phyloP scores from a whole-genome alignment of 352 stramenopile species.

The Phytophthora fragariae region DNA sequence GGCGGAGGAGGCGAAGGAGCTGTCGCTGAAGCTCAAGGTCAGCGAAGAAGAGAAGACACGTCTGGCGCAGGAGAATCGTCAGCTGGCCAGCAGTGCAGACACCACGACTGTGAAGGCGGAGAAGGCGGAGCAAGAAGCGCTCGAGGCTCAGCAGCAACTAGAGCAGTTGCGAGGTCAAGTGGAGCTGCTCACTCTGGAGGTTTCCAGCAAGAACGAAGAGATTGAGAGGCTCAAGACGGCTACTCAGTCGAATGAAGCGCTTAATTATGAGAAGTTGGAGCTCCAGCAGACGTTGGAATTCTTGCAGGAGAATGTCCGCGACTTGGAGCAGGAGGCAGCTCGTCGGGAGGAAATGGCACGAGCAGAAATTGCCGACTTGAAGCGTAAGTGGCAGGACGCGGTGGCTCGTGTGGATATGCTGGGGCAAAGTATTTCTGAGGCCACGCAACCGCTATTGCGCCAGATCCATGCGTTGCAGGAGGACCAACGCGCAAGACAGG shows the following conservation, averaged over 20 bases:
- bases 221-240: conserved; percentile 49
- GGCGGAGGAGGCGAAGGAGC: conserved; percentile 54
- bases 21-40: conserved; percentile 52
- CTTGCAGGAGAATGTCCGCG: conserved; percentile 61
- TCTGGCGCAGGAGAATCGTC: conserved; percentile 46
- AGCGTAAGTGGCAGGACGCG: conserved; percentile 84
- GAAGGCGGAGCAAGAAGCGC: conserved; percentile 38
- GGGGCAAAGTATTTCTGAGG: conserved; percentile 71
- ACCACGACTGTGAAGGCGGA: conserved; percentile 39
- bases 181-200: conserved; percentile 39
- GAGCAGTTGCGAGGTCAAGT: conserved; percentile 38
- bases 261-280: conserved; percentile 62
- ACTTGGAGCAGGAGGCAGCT: conserved; percentile 61
- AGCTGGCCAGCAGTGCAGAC: conserved; percentile 37
- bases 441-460: conserved; percentile 76
- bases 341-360: conserved; percentile 72
- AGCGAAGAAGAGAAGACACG: conserved; percentile 63
- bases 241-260: conserved; percentile 55
- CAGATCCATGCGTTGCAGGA: conserved; percentile 79
- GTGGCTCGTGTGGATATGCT: conserved; percentile 73
- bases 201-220: conserved; percentile 47
- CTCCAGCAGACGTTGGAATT: conserved; percentile 71
- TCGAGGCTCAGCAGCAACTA: conserved; percentile 25
- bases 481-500: conserved; percentile 64
- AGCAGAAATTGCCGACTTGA: conserved; percentile 62